Base-by-base conservation (phyloP, 2,329 filamentous ascomycete genomes). In the Cercospora beticola region DNA sequence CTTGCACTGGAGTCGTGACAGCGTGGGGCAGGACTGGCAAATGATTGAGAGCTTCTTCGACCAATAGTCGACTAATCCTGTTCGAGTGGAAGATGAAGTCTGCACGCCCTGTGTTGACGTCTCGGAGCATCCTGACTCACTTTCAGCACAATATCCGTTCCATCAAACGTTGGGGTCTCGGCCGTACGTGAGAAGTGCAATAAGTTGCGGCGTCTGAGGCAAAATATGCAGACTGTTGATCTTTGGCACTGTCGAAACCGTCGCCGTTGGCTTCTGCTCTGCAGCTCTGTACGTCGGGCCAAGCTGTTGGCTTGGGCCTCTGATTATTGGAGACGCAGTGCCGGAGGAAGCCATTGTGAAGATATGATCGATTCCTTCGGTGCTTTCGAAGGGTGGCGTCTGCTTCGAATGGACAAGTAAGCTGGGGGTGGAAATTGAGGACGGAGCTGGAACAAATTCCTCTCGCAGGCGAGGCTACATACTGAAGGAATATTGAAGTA, bases 21-120 rank as follows among this genome's bases (percentile, higher is more conserved):
- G 90, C 89, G 76, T 96, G 92, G 78, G 93, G 90, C 63, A 97
- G 89, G 18, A 97, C 93, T 1, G 95, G 95, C 52, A 99, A 87
- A 80, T 99, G 95, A 81, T 99, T 99, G 65, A 99, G 86, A 4
- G 95, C 95, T 82, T 99, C 95, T 81, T 99, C 95, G 49, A 99
- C 95, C 6, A 99, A 87, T 52, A 99, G 86, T 33, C 95, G 92
- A 79, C 98, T 98, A 79, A 99, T 98, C 69, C 95, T 89, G 82
- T 99, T 99, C 54, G 94, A 97, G 84, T 98, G 97, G 83, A 99
- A 99, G 78, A 99, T 97, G 80, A 99, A 99, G 81, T 99, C 95
- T 71, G 93, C 95, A 68, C 95, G 91, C 66, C 90, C 88, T 5
- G 95, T 99, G 74, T 90, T 87, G 80, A 92, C 92, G 81, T 97